These are phyloP conservation scores for Fusarium nurragi DNA, from an alignment of 2,329 filamentous ascomycete species.

Conservation along the genomic window DNA sequence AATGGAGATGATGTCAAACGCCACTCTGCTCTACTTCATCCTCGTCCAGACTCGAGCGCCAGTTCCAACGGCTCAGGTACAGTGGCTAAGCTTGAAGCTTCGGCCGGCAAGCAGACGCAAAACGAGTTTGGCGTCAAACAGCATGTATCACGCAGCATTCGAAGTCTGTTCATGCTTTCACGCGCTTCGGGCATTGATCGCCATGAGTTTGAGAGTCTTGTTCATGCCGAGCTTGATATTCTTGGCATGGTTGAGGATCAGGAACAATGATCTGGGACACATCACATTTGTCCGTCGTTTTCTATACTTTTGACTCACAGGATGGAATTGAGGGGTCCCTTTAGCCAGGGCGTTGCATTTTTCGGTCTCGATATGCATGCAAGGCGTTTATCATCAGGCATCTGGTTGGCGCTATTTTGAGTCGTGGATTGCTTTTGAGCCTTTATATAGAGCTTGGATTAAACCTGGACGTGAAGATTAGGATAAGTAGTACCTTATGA, in stretches of 20 bases:
- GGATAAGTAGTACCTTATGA: constrained; percentile 9
- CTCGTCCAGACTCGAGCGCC: constrained; percentile 67
- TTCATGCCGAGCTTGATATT: constrained; percentile 76
- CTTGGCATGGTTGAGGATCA: constrained; percentile 74
- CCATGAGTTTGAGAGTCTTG: constrained; percentile 77
- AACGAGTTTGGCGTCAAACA: constrained; percentile 79
- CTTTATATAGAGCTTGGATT: constrained; percentile 14
- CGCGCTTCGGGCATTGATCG: constrained; percentile 76
- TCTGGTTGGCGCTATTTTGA: constrained; percentile 7
- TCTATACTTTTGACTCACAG: not conserved
- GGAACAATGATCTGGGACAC: constrained; percentile 36
- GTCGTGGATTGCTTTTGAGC: not conserved
- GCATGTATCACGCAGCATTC: constrained; percentile 79
- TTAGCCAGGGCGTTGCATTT: constrained; percentile 8
- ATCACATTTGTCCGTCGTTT: not conserved
- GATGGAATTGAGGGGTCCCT: not conserved
- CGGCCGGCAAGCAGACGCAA: constrained; percentile 66
- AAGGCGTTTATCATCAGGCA: constrained; percentile 38
- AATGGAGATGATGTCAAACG: constrained; percentile 46
- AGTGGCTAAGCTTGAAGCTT: constrained; percentile 69
- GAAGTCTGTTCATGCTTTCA: constrained; percentile 78
- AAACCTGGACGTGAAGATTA: constrained; percentile 1
- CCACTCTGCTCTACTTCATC: constrained; percentile 59
- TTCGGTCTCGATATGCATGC: constrained; percentile 31
- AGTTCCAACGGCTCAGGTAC: constrained; percentile 65